Base-by-base conservation (phyloP, 2,329 filamentous ascomycete species). In the Neofusicoccum kwambonambiense region DNA sequence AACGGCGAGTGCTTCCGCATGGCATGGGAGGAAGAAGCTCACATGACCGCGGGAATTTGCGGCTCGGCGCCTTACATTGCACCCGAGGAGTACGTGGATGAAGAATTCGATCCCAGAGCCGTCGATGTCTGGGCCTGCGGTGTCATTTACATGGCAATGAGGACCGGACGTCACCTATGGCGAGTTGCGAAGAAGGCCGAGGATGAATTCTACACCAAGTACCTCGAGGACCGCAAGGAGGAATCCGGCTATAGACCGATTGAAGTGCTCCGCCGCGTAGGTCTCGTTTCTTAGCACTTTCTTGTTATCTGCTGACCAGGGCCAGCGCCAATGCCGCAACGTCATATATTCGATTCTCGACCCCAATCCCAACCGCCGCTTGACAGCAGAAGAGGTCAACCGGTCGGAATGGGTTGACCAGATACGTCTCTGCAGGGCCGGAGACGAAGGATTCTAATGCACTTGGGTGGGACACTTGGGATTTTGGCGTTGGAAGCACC, bases 61-160 rank as follows among this genome's bases (percentile, higher is more conserved):
- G 95, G 95, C 45, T 97, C 93, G 13, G 95, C 94, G 22, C 95
- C 95, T 0, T 99, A 99, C 75, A 99, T 99, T 70, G 92, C 95
- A 1, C 95, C 95, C 0, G 95, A 99, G 76, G 95, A 99, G 77
- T 99, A 99, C 73, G 87, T 89, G 1, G 93, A 96, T 75, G 93
- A 90, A 76, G 95, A 99, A 76, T 99, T 99, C 70, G 95, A 99
- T 74, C 95, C 95, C 35, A 87, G 95, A 65, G 94, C 95, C n/a
- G 94, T 99, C 56, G 95, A 99, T 73, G 90, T 98, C 13, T 99
- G 95, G 95, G 95, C 95, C 27, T 97, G 93, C 67, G 95, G 95
- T 75, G 95, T 99, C 60, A 99, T 99, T 66, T 99, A 99, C 81
- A 99, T 99, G 95, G 95, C 95, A 13, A 99, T 99, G 95, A 87